Base-by-base conservation (phyloP, 139 green algal genomes). In the Desmodesmus armatus region DNA sequence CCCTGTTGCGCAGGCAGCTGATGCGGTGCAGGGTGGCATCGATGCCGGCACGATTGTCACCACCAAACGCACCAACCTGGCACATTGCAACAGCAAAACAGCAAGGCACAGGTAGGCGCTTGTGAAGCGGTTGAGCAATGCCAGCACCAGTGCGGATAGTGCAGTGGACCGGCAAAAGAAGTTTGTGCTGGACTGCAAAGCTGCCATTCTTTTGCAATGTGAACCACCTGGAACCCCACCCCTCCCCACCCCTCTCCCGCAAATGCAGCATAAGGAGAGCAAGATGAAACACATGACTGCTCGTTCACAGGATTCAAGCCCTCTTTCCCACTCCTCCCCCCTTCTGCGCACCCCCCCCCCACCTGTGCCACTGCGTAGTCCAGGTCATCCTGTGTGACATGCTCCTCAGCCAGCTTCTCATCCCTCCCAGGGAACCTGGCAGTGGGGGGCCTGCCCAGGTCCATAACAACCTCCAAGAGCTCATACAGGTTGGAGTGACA, bases 11-110 rank as follows among this genome's bases (percentile, higher is more conserved):
- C 62, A 99, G 97, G 87, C 91, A 94, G 85, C 84, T 95, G 87
- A 99, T 97, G 83, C 96, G 94, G 89, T 99, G 96, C 85, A 99
- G 89, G 39, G 96, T 99, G 53, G 94, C 85, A 79, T 98, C 93
- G 60, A 99, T 98, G 53, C 97, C 97, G 9, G 97, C 95, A 27
- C 95, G 90, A 78, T 99, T 99, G 92, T 99, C 96, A 0, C 78
- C 92, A 25, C 94, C 95, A 89, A 99, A 98, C 13, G 95, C 92
- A 3, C 94, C 95, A 0, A 95, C 90, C 88, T 94, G 86, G 11
- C 2, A 27, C 27, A 31, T 67, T 19, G 13, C 37, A 33, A 23
- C 35, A 74, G 3, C 65, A 43, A n/a, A n/a, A n/a, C n/a, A n/a
- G n/a, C n/a, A n/a, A n/a, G n/a, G n/a, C n/a, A n/a, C n/a, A n/a